Percentiles rank a stretch among this genome's conserved stretches.
phyloP scores from a whole-genome alignment of 352 stramenopile species.

The Blastocystis sp. region DNA sequence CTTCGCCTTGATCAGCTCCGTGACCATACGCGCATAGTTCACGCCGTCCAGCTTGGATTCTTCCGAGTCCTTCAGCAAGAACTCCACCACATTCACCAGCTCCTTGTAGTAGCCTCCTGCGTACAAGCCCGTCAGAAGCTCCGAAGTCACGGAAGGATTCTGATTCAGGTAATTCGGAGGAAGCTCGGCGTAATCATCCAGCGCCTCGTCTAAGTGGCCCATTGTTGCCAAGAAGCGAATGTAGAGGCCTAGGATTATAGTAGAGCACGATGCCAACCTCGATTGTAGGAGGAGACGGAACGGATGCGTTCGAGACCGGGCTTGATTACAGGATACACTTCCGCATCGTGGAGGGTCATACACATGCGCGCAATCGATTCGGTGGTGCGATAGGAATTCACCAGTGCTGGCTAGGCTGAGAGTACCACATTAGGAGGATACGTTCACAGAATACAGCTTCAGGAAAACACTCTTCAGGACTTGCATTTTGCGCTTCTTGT shows the following conservation, averaged over 20 bases:
- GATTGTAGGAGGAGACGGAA: constrained; percentile 5
- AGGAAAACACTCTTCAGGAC: constrained; percentile 1
- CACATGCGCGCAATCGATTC: constrained; percentile 21
- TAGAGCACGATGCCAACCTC: neutral
- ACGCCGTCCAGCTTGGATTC: neutral
- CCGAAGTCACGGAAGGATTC: constrained; percentile 23
- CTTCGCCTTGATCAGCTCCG: constrained; percentile 36
- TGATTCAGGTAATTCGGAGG: constrained; percentile 2
- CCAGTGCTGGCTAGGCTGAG: neutral
- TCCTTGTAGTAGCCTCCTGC: constrained; percentile 5
- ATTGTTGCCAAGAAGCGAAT: constrained; percentile 31
- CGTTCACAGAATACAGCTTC: constrained; percentile 45
- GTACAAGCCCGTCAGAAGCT: constrained; percentile 11
- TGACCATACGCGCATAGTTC: constrained; percentile 13
- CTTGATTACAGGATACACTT: neutral
- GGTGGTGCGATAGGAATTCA: constrained; percentile 5
- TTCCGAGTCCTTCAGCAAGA: neutral
- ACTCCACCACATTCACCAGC: constrained; percentile 12
- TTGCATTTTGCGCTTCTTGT: constrained; percentile 38
- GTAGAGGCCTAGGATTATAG: neutral
- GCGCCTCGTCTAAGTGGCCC: constrained; percentile 3
- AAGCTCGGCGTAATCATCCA: constrained; percentile 24
- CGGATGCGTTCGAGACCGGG: neutral
- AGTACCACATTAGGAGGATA: neutral
- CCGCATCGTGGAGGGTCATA: neutral